phyloP scores from a whole-genome alignment of 1,284 basidiomycete genomes.

The Trichosporon sp. region DNA sequence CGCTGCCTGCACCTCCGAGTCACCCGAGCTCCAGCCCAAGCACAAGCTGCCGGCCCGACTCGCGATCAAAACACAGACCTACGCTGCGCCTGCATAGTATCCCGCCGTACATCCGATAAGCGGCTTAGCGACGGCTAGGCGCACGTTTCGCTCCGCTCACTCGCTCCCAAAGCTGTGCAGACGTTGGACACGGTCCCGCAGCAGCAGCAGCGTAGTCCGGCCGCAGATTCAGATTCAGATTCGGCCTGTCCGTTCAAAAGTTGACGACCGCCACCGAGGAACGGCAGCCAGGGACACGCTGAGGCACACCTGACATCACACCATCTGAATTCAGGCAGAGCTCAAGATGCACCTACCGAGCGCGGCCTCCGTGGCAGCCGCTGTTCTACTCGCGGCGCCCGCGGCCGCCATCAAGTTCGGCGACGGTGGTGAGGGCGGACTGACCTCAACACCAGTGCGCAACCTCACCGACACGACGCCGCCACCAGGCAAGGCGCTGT shows the following conservation, averaged over 20 bases:
- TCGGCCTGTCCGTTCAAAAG: not conserved
- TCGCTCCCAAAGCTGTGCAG: not conserved
- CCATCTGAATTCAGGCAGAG: not conserved
- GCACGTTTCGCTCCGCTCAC: no score
- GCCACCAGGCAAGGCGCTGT: conserved; percentile 22
- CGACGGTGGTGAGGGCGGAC: not conserved
- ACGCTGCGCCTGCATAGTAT: no score
- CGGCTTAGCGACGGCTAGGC: no score
- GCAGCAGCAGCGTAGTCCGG: not conserved
- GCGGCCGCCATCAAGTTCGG: conserved; percentile 1
- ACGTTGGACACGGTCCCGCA: not conserved
- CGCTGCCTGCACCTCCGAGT: no score
- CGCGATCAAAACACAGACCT: no score
- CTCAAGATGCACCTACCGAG: conserved; percentile 1
- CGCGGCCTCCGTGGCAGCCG: not conserved
- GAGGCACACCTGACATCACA: not conserved
- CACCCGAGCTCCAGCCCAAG: no score
- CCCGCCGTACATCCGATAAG: no score
- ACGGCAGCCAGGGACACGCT: not conserved
- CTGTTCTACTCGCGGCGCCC: not conserved
- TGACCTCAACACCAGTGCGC: not conserved
- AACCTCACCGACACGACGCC: not conserved
- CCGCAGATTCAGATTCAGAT: not conserved
- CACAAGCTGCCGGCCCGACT: no score
- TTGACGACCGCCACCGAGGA: not conserved